Conservation (phyloP, 2,329 filamentous ascomycete species). For the Westerdykella aurantiaca region DNA sequence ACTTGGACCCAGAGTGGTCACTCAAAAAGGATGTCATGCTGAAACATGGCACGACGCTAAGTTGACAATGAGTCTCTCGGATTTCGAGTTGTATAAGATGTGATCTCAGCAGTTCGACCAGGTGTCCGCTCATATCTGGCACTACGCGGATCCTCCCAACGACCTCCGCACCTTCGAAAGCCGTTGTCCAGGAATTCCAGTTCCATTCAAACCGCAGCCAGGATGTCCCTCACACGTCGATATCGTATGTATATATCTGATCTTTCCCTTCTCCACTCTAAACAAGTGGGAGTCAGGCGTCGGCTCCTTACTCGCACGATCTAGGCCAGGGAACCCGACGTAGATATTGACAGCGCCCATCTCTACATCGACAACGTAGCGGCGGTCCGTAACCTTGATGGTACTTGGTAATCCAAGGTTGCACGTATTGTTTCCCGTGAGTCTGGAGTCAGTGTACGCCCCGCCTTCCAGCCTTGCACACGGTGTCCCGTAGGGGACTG, state of each 20-base stretch:
- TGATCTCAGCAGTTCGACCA: no score
- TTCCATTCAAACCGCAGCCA: conserved; percentile 1
- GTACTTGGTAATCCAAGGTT: conserved; percentile 3
- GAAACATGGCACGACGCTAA: no score
- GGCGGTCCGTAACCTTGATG: conserved; percentile 1
- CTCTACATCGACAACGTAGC: conserved; percentile 4
- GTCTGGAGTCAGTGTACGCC: conserved; percentile 3
- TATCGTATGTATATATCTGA: conserved; percentile 3
- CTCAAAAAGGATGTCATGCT: no score
- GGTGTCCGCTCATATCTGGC: no score
- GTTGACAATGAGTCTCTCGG: no score
- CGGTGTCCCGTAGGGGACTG: conserved; percentile 12
- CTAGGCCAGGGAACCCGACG: conserved; percentile 1
- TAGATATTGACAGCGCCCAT: conserved; percentile 5
- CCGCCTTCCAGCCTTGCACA: conserved; percentile 3
- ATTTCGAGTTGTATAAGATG: no score
- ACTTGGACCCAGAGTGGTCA: no score
- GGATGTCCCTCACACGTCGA: conserved; percentile 1
- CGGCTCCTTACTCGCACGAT: not conserved
- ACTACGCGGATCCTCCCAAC: no score
- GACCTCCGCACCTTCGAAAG: no score
- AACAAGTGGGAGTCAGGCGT: conserved; percentile 1
- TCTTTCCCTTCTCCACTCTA: conserved; percentile 1
- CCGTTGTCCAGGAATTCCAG: not conserved
- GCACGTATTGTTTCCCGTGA: conserved; percentile 2